Percentiles rank a stretch among this genome's conserved stretches.
Conservation (phyloP, 768 basidiomycete species). For the Tulasnella calospora region DNA sequence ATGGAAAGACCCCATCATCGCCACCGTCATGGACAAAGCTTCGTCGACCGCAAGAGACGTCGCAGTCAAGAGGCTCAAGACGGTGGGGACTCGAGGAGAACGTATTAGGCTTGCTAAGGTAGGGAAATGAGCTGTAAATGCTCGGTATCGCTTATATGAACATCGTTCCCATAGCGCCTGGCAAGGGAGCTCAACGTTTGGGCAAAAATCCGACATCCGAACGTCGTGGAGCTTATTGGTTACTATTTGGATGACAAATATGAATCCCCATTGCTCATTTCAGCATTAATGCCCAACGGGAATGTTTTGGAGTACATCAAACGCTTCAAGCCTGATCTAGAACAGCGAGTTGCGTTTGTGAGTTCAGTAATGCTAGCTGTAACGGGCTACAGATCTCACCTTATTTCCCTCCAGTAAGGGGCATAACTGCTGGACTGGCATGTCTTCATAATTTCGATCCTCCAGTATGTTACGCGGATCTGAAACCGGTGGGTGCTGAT, state of each 20-base stretch:
- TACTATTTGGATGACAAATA: neutral
- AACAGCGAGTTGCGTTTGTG: neutral
- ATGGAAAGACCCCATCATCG: constrained; percentile 48
- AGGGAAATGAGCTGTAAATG: fast-evolving
- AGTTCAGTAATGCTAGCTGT: neutral
- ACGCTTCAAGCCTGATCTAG: neutral
- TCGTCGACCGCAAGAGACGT: neutral
- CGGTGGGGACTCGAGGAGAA: neutral
- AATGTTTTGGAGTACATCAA: neutral
- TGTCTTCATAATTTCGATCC: neutral
- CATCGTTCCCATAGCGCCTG: neutral
- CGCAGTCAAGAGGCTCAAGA: neutral
- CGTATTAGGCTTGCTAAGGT: neutral
- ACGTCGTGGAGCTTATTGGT: neutral
- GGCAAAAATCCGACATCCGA: neutral
- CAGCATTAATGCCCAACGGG: neutral
- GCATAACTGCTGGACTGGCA: neutral
- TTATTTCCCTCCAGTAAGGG: neutral
- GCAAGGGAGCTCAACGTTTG: neutral
- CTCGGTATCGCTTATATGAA: neutral
- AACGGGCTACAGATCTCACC: neutral
- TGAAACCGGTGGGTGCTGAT: neutral
- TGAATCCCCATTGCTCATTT: neutral
- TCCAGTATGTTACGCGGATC: neutral
- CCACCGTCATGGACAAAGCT: constrained; percentile 32